Conservation (phyloP, 148 eudicot species). For the Selenicereus undatus region DNA sequence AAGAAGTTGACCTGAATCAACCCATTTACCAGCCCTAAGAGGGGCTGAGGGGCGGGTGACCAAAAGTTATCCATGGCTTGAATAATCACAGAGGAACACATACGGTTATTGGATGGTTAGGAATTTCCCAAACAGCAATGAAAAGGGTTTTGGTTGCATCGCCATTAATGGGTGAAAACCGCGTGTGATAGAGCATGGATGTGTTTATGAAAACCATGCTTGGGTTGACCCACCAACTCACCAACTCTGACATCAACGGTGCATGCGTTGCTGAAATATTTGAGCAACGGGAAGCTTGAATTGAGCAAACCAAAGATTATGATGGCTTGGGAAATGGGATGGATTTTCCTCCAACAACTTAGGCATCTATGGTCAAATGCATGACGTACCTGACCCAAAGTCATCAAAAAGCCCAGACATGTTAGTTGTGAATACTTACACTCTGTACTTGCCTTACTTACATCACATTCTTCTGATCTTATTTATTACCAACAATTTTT, state of each 20-base stretch:
- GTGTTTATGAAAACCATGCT: background rate
- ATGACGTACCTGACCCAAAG: background rate
- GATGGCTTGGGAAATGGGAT: background rate
- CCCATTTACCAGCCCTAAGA: too few species aligned
- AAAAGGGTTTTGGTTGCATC: background rate
- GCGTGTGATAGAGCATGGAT: background rate
- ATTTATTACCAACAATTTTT: too few species aligned
- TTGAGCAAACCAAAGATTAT: background rate
- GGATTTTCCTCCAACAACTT: background rate
- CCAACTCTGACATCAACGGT: conserved; percentile 2
- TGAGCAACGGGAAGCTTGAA: background rate
- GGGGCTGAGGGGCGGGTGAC: background rate
- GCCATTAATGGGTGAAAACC: background rate
- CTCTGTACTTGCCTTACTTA: background rate
- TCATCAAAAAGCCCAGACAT: background rate
- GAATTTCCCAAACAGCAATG: background rate
- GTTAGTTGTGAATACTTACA: too few species aligned
- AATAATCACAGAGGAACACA: background rate
- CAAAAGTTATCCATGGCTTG: background rate
- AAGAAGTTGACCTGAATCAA: too few species aligned
- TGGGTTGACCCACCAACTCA: conserved; percentile 4
- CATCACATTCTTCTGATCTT: background rate
- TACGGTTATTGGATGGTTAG: background rate
- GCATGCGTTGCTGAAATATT: background rate
- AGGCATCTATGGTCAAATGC: background rate